Evolutionary conservation across 2,329 filamentous ascomycete genomes (phyloP), one percentile per base, ranked within the genome.

Genomic region (Exophiala viscosa): DNA sequence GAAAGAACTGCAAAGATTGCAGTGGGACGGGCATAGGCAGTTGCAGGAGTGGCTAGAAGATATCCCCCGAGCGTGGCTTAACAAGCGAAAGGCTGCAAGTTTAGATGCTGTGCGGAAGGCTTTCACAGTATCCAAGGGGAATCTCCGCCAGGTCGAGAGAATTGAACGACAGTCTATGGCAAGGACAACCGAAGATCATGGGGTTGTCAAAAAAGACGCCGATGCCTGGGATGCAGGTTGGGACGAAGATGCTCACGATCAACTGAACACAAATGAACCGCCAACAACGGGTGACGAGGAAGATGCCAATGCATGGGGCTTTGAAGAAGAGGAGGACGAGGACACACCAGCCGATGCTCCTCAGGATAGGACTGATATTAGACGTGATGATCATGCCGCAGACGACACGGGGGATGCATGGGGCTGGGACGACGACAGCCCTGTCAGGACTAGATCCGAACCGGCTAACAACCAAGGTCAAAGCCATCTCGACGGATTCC

Each of bases 121-220:
- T 41, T 77, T 96, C 2, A 78, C 83, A 3, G 73, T 74, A 46
- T 88, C 86, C 7, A 78, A 92, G 35, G 84, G 85, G 7, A 70
- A 76, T 20, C 78, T 85, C 11, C 86, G 82, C 60, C 76, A 80
- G 41, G 90, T 95, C 1, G 90, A 96, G 67, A 83, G 87, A 62
- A 77, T 95, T 1, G 92, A 97, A 69, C 95, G 85, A 44, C 86
- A 93, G 64, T 83, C 86, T 66, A 78, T 96, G 0, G 85, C 84
- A 2, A 78, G 82, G 50, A 77, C 86, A 55, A 72, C 79, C 28
- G 77, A 80, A 1, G 77, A 76, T 11, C 68, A 71, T 11, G 73
- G 60, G 8, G 66, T 73, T 54, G 49, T 34, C 13, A 61, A 75
- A 55, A 50, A 55, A 13, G 62, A 69, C 28, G 65, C 73, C 3